These are phyloP conservation scores for Davidsoniella australis DNA, from an alignment of 2,329 filamentous ascomycete species.

Conservation along the genomic window DNA sequence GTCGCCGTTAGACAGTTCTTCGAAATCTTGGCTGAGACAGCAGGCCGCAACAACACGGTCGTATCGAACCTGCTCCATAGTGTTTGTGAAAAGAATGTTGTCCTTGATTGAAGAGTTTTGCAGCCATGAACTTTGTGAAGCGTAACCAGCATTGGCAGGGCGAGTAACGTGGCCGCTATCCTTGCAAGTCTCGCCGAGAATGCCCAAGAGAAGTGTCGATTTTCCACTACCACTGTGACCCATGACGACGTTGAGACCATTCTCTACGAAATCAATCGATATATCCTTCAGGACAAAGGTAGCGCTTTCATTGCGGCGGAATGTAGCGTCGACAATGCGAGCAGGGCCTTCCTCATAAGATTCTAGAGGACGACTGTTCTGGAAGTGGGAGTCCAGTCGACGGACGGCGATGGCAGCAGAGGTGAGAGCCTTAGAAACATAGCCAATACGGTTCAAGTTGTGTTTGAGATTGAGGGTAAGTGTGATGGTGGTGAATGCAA, in stretches of 20 bases:
- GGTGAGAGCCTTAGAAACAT: conserved; percentile 22
- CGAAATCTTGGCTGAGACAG: conserved; percentile 32
- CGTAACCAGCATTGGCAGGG: conserved; percentile 36
- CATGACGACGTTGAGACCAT: conserved; percentile 35
- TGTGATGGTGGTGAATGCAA: conserved; percentile 39
- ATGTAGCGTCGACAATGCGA: conserved; percentile 28
- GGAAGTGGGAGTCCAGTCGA: conserved; percentile 37
- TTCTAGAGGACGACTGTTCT: conserved; percentile 30
- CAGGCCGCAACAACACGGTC: conserved; percentile 37
- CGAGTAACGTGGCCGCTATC: conserved; percentile 30
- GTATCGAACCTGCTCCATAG: conserved; percentile 36
- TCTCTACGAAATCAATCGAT: conserved; percentile 33
- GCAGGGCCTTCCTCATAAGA: conserved; percentile 33
- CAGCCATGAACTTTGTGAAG: conserved; percentile 40
- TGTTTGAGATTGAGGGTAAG: conserved; percentile 35
- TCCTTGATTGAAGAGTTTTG: conserved; percentile 38
- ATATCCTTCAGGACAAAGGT: conserved; percentile 31
- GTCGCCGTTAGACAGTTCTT: conserved; percentile 32
- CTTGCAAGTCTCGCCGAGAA: conserved; percentile 37
- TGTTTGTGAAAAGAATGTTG: conserved; percentile 37
- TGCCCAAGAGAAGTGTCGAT: conserved; percentile 35
- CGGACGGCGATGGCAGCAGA: conserved; percentile 30
- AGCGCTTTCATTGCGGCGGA: conserved; percentile 32
- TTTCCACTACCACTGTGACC: conserved; percentile 41
- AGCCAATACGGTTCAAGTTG: conserved; percentile 22